A percentile compares a stretch with the other conserved stretches of the same genome.
Conservation (phyloP, 352 stramenopile genomes). For the Globisporangium perplexum region DNA sequence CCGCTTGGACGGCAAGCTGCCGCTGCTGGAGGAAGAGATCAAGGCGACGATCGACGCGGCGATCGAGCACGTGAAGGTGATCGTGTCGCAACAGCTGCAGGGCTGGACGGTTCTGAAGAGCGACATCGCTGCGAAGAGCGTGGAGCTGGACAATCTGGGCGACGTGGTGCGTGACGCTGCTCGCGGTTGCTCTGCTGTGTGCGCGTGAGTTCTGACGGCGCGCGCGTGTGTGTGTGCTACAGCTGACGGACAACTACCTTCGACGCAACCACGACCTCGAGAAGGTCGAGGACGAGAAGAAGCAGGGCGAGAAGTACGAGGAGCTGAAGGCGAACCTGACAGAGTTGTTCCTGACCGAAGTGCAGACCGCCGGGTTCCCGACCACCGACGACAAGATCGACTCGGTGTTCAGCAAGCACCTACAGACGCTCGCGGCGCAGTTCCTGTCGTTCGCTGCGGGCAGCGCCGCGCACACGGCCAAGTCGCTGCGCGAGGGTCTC, state of each 20-base stretch:
- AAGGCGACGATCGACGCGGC: slow-evolving; percentile 54
- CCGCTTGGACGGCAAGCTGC: slow-evolving; percentile 65
- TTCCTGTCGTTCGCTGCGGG: slow-evolving; percentile 48
- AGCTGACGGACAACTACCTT: slow-evolving; percentile 70
- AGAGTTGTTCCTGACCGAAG: slow-evolving; percentile 43
- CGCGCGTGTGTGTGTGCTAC: slow-evolving; percentile 3
- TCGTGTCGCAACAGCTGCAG: slow-evolving; percentile 45
- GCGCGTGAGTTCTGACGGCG: background rate
- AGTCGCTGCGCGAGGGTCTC: slow-evolving; percentile 46
- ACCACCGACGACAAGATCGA: slow-evolving; percentile 64
- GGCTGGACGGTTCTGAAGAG: slow-evolving; percentile 69
- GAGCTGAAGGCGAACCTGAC: slow-evolving; percentile 46
- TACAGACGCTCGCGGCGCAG: slow-evolving; percentile 54
- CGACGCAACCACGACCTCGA: slow-evolving; percentile 58
- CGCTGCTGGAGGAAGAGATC: slow-evolving; percentile 54
- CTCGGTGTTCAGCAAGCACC: slow-evolving; percentile 38
- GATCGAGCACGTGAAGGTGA: slow-evolving; percentile 43
- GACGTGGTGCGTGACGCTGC: slow-evolving; percentile 65
- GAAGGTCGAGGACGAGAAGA: slow-evolving; percentile 45
- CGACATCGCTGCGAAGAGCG: slow-evolving; percentile 53
- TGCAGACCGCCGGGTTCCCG: slow-evolving; percentile 50
- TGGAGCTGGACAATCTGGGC: slow-evolving; percentile 66
- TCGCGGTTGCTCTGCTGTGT: background rate
- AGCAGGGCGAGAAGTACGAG: slow-evolving; percentile 62
- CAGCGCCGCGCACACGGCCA: slow-evolving; percentile 38